These are phyloP conservation scores for Sergeia podlipaevii DNA, from an alignment of 208 protist species.

Conservation along the genomic window DNA sequence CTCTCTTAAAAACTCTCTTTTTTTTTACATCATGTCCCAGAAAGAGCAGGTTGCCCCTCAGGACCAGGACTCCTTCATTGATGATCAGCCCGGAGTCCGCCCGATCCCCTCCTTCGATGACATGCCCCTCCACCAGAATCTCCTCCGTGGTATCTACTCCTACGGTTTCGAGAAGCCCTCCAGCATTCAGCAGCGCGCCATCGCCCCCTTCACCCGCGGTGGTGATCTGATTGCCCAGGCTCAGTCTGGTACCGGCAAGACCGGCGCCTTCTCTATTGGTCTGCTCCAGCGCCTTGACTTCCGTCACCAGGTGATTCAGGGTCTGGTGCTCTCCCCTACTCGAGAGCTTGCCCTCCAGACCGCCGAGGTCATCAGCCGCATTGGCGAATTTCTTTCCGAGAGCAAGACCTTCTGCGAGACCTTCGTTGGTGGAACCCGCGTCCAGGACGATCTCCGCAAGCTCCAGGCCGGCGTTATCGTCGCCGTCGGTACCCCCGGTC, in stretches of 20 bases:
- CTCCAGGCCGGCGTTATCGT: slow-evolving; percentile 92
- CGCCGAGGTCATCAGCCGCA: slow-evolving; percentile 93
- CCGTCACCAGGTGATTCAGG: slow-evolving; percentile 85
- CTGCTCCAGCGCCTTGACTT: slow-evolving; percentile 93
- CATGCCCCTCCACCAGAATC: slow-evolving; percentile 97
- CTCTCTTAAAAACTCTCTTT: slow-evolving; percentile 46
- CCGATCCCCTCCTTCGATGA: slow-evolving; percentile 95
- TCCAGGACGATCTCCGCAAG: slow-evolving; percentile 95
- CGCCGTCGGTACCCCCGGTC: slow-evolving; percentile 97
- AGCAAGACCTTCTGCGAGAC: slow-evolving; percentile 78
- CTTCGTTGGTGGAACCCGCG: slow-evolving; percentile 93
- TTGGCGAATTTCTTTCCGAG: slow-evolving; percentile 96
- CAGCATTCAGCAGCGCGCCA: slow-evolving; percentile 98
- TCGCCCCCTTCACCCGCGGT: slow-evolving; percentile 95
- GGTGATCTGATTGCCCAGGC: slow-evolving; percentile 97
- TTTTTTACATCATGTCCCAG: slow-evolving; percentile 78
- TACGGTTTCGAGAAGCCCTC: slow-evolving; percentile 99
- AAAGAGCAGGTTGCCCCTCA: slow-evolving; percentile 72
- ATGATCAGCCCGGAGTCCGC: slow-evolving; percentile 85
- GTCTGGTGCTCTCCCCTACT: slow-evolving; percentile 96
- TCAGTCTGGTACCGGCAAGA: slow-evolving; percentile 98
- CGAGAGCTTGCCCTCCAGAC: slow-evolving; percentile 97
- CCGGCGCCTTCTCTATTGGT: slow-evolving; percentile 98
- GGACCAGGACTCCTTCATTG: slow-evolving; percentile 91
- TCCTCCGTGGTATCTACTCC: slow-evolving; percentile 97